Evolutionary conservation across 345 rosid species (phyloP), one percentile per base, ranked within the genome.

Genomic region (Gossypioides kirkii): DNA sequence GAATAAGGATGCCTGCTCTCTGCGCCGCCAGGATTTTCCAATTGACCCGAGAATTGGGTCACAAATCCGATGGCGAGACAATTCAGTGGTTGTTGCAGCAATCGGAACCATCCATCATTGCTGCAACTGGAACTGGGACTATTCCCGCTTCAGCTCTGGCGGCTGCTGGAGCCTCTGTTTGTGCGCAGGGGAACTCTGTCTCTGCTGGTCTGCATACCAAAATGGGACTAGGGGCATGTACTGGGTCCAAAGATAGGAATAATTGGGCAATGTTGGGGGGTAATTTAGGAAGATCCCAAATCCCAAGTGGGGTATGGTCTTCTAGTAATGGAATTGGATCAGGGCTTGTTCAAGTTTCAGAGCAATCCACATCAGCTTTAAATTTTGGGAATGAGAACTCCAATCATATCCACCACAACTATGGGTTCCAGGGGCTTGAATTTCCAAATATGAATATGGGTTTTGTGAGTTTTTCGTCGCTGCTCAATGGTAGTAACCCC

Each of bases 21-120:
- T 89, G 91, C 69, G 93, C 93, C 0, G 91, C 93, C 17, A 84
- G 93, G 82, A 89, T 89, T 73, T 87, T 89, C 58, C 93, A 89
- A 55, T 81, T 89, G 77, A 89, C 93, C 55, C 80, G 91, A 69
- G 93, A 89, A 79, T 82, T 89, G 81, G 91, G 93, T 53, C 93
- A 87, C 64, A 89, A 89, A 78, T 87, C 89, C 18, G 93, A 89
- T 69, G 93, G 93, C 2, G 93, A 89, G 77, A 89, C 93, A 8
- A 89, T 89, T 56, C 93, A 89, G 80, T 89, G 93, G 93, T 70
- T 89, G 28, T 69, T 89, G 49, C 85, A 84, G 32, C 93, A 89
- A 61, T 83, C 93, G 18, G 93, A 89, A 64, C 85, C 93, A 43
- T 85, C 88, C 17, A 87, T 89, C 59, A 66, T 89, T 3, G 86